phyloP scores from a whole-genome alignment of 1,284 basidiomycete genomes.

The Fistulinella cinereoalba region DNA sequence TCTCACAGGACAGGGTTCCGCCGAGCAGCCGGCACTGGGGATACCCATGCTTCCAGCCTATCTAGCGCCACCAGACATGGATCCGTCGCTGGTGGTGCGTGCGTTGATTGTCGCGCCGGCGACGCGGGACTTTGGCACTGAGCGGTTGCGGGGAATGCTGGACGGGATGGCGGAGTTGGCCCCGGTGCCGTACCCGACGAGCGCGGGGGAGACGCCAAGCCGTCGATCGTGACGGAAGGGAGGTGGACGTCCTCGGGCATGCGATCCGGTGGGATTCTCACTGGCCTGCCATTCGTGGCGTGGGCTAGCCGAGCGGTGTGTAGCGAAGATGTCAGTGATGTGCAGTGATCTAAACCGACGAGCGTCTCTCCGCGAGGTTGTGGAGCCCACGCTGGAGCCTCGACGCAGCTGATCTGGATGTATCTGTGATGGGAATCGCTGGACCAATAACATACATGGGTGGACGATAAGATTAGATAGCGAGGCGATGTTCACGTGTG shows the following conservation, averaged over 20 bases:
- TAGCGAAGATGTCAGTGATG: conserved; percentile 20
- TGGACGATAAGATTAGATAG: conserved; percentile 35
- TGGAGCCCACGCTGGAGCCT: conserved; percentile 31
- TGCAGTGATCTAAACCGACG: conserved; percentile 18
- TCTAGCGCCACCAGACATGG: conserved; percentile 35
- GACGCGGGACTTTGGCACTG: conserved; percentile 41
- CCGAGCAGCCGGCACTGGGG: conserved; percentile 33
- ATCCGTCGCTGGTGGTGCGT: conserved; percentile 44
- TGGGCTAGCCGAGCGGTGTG: conserved; percentile 30
- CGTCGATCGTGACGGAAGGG: conserved; percentile 3
- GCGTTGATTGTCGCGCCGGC: conserved; percentile 47
- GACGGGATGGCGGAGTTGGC: conserved; percentile 17
- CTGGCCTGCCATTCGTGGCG: conserved; percentile 18
- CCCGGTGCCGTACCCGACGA: conserved; percentile 23
- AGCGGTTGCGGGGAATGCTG: conserved; percentile 24
- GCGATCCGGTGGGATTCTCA: conserved; percentile 11
- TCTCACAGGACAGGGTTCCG: conserved; percentile 15
- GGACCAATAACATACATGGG: conserved; percentile 15
- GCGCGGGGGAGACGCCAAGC: conserved; percentile 4
- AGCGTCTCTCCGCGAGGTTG: conserved; percentile 25
- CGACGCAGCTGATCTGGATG: conserved; percentile 25
- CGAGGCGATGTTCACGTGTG: too few species aligned
- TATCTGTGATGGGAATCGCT: conserved; percentile 6
- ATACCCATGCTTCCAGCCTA: conserved; percentile 42
- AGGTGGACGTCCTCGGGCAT: conserved; percentile 16